Conservation (phyloP, 306 rosid species). For the Carpinus viminea region DNA sequence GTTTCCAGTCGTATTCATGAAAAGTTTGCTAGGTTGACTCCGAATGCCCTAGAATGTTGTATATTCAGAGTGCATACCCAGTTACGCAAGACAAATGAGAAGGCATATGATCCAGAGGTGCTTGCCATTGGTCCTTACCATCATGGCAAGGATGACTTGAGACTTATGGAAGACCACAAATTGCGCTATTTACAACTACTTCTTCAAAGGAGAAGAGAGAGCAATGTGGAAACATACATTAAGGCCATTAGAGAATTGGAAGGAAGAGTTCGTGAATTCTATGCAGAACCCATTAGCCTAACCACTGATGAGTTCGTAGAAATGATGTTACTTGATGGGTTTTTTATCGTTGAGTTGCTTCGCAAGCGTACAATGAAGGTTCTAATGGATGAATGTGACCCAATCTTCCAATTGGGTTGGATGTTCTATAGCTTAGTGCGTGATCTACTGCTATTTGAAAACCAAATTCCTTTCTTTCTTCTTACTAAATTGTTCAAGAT, state of each 20-base stretch:
- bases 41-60: not conserved
- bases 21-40: not conserved
- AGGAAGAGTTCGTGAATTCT: not conserved
- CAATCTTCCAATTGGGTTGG: not conserved
- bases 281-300: not conserved
- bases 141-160: not conserved
- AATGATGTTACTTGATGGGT: not conserved
- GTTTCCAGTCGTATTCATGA: not conserved
- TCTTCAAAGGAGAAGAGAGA: not conserved
- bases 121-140: not conserved
- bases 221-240: not conserved
- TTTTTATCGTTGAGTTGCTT: not conserved
- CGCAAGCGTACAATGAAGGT: not conserved
- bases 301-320: not conserved
- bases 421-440: not conserved
- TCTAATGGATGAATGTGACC: not conserved
- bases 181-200: not conserved
- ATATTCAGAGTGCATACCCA: not conserved
- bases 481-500: not conserved
- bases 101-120: not conserved
- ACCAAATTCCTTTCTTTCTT: not conserved
- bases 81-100: not conserved
- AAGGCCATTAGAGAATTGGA: not conserved
- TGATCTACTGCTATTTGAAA: not conserved
- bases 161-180: not conserved